Base-by-base conservation (phyloP, 1,284 basidiomycete species). In the Tilletiopsis washingtonensis region DNA sequence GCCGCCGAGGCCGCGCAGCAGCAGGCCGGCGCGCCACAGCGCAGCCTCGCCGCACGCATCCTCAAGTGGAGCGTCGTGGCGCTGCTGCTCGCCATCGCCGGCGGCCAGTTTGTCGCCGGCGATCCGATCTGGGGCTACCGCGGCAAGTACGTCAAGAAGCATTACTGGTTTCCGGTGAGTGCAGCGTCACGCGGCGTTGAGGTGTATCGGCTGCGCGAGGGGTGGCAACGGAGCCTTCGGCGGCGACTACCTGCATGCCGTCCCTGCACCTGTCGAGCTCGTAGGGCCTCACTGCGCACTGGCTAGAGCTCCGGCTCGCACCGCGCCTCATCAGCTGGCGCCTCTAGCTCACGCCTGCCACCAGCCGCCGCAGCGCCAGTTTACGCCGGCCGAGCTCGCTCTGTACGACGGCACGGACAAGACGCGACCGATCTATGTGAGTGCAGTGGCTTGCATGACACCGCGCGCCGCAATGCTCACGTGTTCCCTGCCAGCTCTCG, bases 351-450 rank as follows among this genome's bases (percentile, higher is more conserved):
- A n/a, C n/a, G n/a, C n/a, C n/a, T n/a, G n/a, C n/a, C n/a, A n/a
- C n/a, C 65, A 83, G 80, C 73, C 76, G 45, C 78, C 79, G 57
- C 80, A 85, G 64, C 79, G 81, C 26, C 74, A 86, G 39, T 89
- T 89, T 74, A 85, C 86, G 37, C 85, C 86, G 66, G 67, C 75
- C 1, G 74, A 81, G 55, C 78, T 98, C 29, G 76, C 81, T 21
- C 76, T 79, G 55, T 91, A 81, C 74, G 85, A 93, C 72, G 93
- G 93, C 36, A 75, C 74, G 24, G 78, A 82, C 51, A 74, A 79
- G n/a, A 77, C 76, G 32, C 81, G 78, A 64, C 88, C 90, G 17
- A 76, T 93, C 45, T 96, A 91, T 76, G 76, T 96, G 48, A 89
- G 87, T 56, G 15, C 11, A 6, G 5, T 17, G n/a, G 34, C 53